Base-by-base conservation (phyloP, 2,329 filamentous ascomycete species). In the Cryphonectria parasitica region DNA sequence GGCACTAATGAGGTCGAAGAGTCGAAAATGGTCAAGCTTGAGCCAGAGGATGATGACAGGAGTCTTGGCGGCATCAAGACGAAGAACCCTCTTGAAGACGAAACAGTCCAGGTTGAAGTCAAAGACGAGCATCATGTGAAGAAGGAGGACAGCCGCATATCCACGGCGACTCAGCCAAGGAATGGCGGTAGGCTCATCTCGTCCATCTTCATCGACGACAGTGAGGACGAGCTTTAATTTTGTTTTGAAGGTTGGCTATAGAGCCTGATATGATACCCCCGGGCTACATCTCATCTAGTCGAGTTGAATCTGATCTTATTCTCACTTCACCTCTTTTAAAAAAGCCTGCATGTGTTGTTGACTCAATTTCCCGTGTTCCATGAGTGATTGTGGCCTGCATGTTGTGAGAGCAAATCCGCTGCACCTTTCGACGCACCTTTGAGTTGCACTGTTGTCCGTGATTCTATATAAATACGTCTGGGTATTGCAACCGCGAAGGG, bases 181-280 rank as follows among this genome's bases (percentile, higher is more conserved):
- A 62, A 25, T 31, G 58, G 58, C 43, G 31, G 28, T 5, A 68
- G 52, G 62, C n/a, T 54, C n/a, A 62, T 69, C 28, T 71, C 71
- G 11, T 71, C 69, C 6, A 67, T 69, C 17, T 72, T 72, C 58
- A 69, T 71, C 58, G 70, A 72, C 15, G 71, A 70, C 31, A 25
- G 54, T 8, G 54, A 58, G 54, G 70, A 72, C 25, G 71, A 71
- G 58, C 69, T 72, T 67, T 72, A 58, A 72, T 63, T 49, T 56
- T 28, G 25, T 68, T 64, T 64, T 67, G 6, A 19, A 31, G n/a
- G 43, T 28, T 61, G 25, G n/a, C 19, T n/a, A 66, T 25, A 62
- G 62, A 43, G 15, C 7, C 25, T 56, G 43, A 31, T 13, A 69
- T 67, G 71, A 73, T 71, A 73, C 71, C 69, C 69, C 28, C 52